Percentiles rank a stretch among this genome's conserved stretches.
Evolutionary conservation across 371 early-diverging fungal species (phyloP).

Genomic region (Mucor mucedo): DNA sequence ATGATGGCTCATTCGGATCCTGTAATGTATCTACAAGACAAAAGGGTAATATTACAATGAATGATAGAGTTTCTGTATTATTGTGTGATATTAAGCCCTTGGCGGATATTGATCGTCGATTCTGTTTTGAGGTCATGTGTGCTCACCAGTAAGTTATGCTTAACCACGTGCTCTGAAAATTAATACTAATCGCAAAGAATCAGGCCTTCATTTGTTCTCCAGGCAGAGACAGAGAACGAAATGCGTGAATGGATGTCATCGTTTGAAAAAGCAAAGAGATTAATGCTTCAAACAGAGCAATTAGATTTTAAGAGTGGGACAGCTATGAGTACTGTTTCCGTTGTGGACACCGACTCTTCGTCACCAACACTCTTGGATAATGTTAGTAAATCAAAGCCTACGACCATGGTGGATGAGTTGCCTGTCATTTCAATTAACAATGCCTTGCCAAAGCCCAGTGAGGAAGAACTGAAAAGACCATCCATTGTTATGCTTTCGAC

Average conservation of each 20-base stretch:
- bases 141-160: slow-evolving; percentile 17
- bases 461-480: slow-evolving; percentile 6
- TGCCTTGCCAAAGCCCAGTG: not conserved
- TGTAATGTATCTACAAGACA: slow-evolving; percentile 52
- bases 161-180: no score
- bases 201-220: slow-evolving; percentile 56
- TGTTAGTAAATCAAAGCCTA: slow-evolving; percentile 10
- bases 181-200: no score
- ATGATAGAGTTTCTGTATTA: slow-evolving; percentile 62
- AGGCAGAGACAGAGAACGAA: slow-evolving; percentile 77
- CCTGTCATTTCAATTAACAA: slow-evolving; percentile 10
- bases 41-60: slow-evolving; percentile 61
- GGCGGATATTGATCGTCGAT: slow-evolving; percentile 64
- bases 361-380: not conserved
- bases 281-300: slow-evolving; percentile 35
- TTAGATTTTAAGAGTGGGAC: slow-evolving; percentile 20
- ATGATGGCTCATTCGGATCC: slow-evolving; percentile 63
- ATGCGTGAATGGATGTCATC: slow-evolving; percentile 70
- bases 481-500: slow-evolving; percentile 46
- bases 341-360: not conserved
- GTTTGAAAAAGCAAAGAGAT: slow-evolving; percentile 67
- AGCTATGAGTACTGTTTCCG: slow-evolving; percentile 5
- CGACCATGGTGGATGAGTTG: slow-evolving; percentile 6
- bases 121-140: slow-evolving; percentile 77
- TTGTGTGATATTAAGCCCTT: slow-evolving; percentile 65